Base-by-base conservation (phyloP, 495 filamentous ascomycete genomes). In the Lindgomyces ingoldianus region DNA sequence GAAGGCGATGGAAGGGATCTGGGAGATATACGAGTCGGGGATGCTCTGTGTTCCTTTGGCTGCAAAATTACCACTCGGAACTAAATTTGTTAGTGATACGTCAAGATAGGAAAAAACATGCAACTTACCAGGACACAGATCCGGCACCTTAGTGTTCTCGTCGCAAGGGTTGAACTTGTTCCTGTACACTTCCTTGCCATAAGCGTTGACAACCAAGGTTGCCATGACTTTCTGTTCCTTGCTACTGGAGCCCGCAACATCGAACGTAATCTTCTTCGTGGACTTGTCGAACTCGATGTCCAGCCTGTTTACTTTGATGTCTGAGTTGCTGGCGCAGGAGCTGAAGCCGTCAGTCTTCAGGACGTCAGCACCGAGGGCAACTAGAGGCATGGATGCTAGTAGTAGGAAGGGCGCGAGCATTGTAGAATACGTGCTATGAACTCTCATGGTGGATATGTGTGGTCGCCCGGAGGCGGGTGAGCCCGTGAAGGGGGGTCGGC, bases 1-100 rank as follows among this genome's bases (percentile, higher is more conserved):
- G 76, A 98, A 98, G 3, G 94, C 94, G 66, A 98, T 96, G 0
- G 86, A 81, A 9, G 94, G 94, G 56, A 98, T 93, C 73, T 89
- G 74, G 59, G 79, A 82, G 18, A 88, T 87, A 72, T 86, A 91
- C 42, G 83, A 69, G 0, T 80, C 65, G 3, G 94, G 90, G 25
- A 98, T 89, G 11, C 71, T 61, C 71, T 92, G 85, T 0, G 72
- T 73, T 9, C 93, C 93, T 26, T 75, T 76, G 2, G 94, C 91
- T 14, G 84, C 74, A 72, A 98, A 98, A 11, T 73, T 72, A 36
- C 91, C 89, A 1, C 78, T 75, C 16, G 91, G 91, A 21, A 96
- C 90, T 90, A 67, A 52, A 61, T 9, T 42, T 4, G 33, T 55
- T 52, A 64, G 63, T 24, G 18, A 6, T 0, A 6, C 18, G 12